Base-by-base conservation (phyloP, 148 eudicot species). In the Bassia scoparia region DNA sequence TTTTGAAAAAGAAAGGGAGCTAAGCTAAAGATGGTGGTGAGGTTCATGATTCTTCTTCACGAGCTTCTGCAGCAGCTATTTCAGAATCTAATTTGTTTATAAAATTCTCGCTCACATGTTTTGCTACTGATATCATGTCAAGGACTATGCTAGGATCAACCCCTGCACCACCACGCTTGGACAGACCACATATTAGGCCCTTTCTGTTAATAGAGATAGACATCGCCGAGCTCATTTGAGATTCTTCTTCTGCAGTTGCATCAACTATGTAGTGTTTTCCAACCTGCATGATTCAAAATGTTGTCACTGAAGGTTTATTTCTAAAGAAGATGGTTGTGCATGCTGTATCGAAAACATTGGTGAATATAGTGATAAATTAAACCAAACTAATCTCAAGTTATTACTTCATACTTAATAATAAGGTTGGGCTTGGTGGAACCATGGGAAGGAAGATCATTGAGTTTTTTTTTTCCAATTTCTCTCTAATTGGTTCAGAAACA, bases 81-180 rank as follows among this genome's bases (percentile, higher is more conserved):
- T 91, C 97, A 1, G 96, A 88, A 44, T 95, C 99, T 80, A 95
- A 79, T 66, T 79, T 87, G 89, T 90, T 87, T 2, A 91, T 79
- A 61, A 95, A 78, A 77, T 84, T 86, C 77, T 91, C 96, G 44
- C 92, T 90, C 66, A 85, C 92, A 83, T 87, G 86, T 76, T 81
- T 88, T 23, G 92, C 92, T 61, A 90, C 97, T 7, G 97, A 90
- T 61, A 95, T 82, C 99, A 95, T 95, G 82, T 95, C 97, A 65
- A 88, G 92, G 72, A 95, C 84, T 55, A 91, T 73, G 37, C 97
- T 95, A 10, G 96, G 93, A 81, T 94, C 97, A 8, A 91, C 73
- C 23, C 93, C 97, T 23, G 91, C 86, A 69, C 96, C 91, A 27
- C 98, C 98, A 67, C 96, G 86, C 81, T 94, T 94, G 55, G 87